Percentiles rank a stretch among this genome's conserved stretches.
phyloP scores from a whole-genome alignment of 202 grass and related monocot genomes.

The Hordeum pubiflorum region DNA sequence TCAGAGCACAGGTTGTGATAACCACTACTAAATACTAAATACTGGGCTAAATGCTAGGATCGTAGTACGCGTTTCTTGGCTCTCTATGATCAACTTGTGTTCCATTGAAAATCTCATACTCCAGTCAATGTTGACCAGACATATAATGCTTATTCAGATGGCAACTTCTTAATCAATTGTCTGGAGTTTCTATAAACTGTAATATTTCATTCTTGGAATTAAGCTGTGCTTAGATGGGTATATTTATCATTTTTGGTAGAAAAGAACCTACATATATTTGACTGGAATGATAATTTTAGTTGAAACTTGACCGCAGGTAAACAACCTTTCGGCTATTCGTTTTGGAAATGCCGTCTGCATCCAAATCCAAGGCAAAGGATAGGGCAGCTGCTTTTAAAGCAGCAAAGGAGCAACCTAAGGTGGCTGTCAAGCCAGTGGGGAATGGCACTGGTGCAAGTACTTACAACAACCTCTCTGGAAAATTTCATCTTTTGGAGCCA shows the following conservation, averaged over 20 bases:
- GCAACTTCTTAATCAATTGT: neutral
- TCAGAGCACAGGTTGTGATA: neutral
- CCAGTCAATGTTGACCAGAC: neutral
- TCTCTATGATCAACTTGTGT: neutral
- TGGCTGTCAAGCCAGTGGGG: slow-evolving; percentile 45
- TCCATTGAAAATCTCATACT: neutral
- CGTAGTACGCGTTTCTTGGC: neutral
- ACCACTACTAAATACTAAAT: no score
- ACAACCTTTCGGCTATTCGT: neutral
- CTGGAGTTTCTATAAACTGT: neutral
- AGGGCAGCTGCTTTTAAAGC: slow-evolving; percentile 48
- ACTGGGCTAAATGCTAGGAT: neutral
- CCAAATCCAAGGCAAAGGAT: slow-evolving; percentile 84
- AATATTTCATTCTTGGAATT: neutral
- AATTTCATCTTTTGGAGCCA: slow-evolving; percentile 78
- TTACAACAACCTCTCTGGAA: slow-evolving; percentile 80
- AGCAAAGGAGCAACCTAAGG: slow-evolving; percentile 65
- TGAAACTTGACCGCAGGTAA: slow-evolving; percentile 27
- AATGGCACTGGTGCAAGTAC: slow-evolving; percentile 53
- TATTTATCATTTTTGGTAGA: neutral
- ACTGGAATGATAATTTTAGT: neutral
- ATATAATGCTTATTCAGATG: neutral
- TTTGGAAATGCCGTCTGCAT: slow-evolving; percentile 71
- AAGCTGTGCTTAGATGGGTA: neutral
- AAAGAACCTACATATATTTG: neutral